Evolutionary conservation across 2,329 filamentous ascomycete genomes (phyloP).

Genomic region (Teratosphaeria pseudoeucalypti): DNA sequence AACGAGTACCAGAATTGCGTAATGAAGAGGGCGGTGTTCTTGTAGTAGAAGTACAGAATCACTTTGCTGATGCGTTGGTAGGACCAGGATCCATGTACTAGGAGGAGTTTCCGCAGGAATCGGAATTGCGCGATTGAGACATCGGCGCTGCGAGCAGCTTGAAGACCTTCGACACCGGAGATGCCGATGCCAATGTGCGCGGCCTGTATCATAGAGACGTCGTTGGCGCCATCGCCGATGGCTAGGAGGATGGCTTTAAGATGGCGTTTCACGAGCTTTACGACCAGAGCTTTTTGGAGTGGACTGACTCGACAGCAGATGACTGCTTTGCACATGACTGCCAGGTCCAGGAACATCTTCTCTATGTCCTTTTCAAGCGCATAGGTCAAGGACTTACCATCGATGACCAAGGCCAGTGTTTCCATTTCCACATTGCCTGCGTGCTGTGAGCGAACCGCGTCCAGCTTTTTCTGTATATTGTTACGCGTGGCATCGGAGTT

Average conservation of each 20-base stretch:
- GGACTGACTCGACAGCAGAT: conserved; percentile 95
- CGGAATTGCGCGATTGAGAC: conserved; percentile 94
- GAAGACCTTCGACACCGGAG: conserved; percentile 90
- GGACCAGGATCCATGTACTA: conserved; percentile 95
- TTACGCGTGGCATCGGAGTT: conserved; percentile 65
- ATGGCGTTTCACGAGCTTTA: conserved; percentile 95
- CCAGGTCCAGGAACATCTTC: conserved; percentile 84
- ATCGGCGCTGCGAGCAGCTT: conserved; percentile 90
- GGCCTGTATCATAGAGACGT: conserved; percentile 99
- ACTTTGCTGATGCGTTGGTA: conserved; percentile 96
- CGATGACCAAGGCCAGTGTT: conserved; percentile 82
- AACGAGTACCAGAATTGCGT: conserved; percentile 98
- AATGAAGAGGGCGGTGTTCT: conserved; percentile 97
- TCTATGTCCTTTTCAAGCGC: conserved; percentile 90
- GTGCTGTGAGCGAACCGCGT: conserved; percentile 76
- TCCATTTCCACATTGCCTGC: conserved; percentile 70
- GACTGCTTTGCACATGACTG: conserved; percentile 95
- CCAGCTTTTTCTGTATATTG: conserved; percentile 86
- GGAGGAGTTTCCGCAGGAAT: conserved; percentile 81
- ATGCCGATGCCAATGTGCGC: conserved; percentile 97
- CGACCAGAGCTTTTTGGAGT: conserved; percentile 90
- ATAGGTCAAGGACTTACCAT: conserved; percentile 88
- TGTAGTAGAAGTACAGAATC: conserved; percentile 98
- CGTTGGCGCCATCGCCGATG: conserved; percentile 95
- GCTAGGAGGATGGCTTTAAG: conserved; percentile 84